Evolutionary conservation across 306 rosid genomes (phyloP).

Genomic region (Arachis hypogaea): DNA sequence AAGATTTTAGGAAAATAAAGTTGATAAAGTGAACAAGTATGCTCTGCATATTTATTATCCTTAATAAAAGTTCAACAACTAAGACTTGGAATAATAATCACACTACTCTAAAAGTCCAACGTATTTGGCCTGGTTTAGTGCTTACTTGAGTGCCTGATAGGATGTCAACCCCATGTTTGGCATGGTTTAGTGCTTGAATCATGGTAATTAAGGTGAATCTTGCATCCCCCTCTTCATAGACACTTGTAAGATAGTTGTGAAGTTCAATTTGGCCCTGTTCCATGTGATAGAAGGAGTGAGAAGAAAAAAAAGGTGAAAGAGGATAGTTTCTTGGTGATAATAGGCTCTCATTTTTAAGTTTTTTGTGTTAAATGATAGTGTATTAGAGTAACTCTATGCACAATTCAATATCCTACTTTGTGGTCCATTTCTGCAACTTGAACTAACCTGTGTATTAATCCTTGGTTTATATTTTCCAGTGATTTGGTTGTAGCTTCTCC

Average conservation of each 20-base stretch:
- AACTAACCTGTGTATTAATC: too few species aligned
- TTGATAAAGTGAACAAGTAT: too few species aligned
- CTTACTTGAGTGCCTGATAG: constrained; percentile 94
- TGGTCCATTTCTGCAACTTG: constrained; percentile 90
- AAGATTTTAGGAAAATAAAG: too few species aligned
- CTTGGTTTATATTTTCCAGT: too few species aligned
- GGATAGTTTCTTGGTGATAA: constrained; percentile 8
- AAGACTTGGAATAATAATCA: too few species aligned
- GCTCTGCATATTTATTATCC: too few species aligned
- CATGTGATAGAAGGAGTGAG: constrained; percentile 9
- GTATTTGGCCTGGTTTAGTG: too few species aligned
- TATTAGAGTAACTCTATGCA: background rate
- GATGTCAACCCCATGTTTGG: constrained; percentile 91
- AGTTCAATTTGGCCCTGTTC: constrained; percentile 88
- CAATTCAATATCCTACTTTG: constrained; percentile 54
- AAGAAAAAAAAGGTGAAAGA: background rate
- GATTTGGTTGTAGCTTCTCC: too few species aligned
- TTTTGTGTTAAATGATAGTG: background rate
- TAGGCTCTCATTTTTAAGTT: background rate
- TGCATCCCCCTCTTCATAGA: constrained; percentile 94
- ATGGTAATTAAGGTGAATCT: constrained; percentile 91
- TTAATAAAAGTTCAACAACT: too few species aligned
- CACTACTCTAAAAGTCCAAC: too few species aligned
- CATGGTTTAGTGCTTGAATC: constrained; percentile 98
- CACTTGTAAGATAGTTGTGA: constrained; percentile 94